Evolutionary conservation across 257 asterid species (phyloP), one percentile per base, ranked within the genome.

Genomic region (Apocynum venetum): DNA sequence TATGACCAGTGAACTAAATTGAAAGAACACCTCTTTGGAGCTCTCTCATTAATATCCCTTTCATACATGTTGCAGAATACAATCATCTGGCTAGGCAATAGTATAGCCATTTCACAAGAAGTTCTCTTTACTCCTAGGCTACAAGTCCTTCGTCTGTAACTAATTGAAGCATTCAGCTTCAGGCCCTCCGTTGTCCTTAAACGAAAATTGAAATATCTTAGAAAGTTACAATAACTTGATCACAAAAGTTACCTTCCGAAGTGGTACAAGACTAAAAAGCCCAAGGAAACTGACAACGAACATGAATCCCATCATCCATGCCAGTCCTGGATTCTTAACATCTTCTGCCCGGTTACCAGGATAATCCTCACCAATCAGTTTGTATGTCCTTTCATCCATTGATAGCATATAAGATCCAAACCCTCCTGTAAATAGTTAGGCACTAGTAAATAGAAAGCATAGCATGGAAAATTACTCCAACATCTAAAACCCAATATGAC

Each of bases 291-390:
- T 92, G 78, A 94, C 98, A 55, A 91, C 92, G 76, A 88, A 91
- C 76, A 85, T 84, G 82, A 94, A 94, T 35, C 96, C 97, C 82
- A 88, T 94, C 98, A 94, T 94, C 98, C 98, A 94, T 80, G 83
- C 79, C 81, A 94, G 77, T 60, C 96, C 96, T 38, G 98, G 98
- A 80, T 94, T 88, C 90, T 92, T 92, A 78, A 94, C 95, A 88
- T 94, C 98, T 88, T 92, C 96, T 1, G 97, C 88, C 8, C 89
- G 91, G 77, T 94, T 94, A 46, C 98, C 98, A 8, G 98, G 98
- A 85, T 92, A 94, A 86, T 91, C 97, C 82, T 86, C 91, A 35
- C 98, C 98, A 51, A 94, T 92, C 81, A 94, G 85, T 49, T 89
- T 83, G 86, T 94, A 94, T 11, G 98, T 92, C 79, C 88, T 94